A percentile compares a stretch with the other conserved stretches of the same genome.
Evolutionary conservation across 2,329 filamentous ascomycete genomes (phyloP).

Genomic region (Cladosporium cucumerinum): DNA sequence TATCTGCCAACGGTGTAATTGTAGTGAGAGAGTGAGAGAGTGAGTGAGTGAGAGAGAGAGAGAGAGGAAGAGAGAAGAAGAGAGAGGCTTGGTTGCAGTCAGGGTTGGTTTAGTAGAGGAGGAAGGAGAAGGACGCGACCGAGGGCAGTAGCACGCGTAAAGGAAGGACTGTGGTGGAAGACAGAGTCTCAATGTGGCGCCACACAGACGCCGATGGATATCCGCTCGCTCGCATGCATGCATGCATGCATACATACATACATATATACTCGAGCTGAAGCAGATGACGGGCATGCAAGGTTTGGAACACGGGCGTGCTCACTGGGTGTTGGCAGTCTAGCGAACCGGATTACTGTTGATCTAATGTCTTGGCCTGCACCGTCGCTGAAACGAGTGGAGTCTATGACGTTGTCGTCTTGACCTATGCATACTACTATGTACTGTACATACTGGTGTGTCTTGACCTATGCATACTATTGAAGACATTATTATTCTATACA

Average conservation of each 20-base stretch:
- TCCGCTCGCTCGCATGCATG: too few relatives aligned
- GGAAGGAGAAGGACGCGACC: not conserved
- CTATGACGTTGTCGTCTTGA: not conserved
- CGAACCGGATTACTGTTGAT: constrained; percentile 3
- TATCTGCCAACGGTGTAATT: not conserved
- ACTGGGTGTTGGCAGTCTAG: not conserved
- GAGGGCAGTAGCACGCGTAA: not conserved
- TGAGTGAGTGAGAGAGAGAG: too few relatives aligned
- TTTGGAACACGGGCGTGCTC: not conserved
- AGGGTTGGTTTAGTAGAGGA: not conserved
- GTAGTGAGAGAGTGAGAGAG: not conserved
- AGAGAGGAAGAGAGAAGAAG: too few relatives aligned
- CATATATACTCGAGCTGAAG: constrained; percentile 9
- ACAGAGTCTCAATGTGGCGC: not conserved
- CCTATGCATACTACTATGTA: too few relatives aligned
- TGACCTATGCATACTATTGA: too few relatives aligned
- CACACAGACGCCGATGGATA: not conserved
- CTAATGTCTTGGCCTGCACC: constrained; percentile 1
- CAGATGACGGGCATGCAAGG: not conserved
- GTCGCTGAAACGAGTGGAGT: not conserved
- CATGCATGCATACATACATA: too few relatives aligned
- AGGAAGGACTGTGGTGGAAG: not conserved
- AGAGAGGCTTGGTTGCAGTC: not conserved
- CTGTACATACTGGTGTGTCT: too few relatives aligned
- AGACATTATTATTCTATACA: too few relatives aligned